Evolutionary conservation across 345 rosid species (phyloP), one percentile per base, ranked within the genome.

Genomic region (Populus deltoides): DNA sequence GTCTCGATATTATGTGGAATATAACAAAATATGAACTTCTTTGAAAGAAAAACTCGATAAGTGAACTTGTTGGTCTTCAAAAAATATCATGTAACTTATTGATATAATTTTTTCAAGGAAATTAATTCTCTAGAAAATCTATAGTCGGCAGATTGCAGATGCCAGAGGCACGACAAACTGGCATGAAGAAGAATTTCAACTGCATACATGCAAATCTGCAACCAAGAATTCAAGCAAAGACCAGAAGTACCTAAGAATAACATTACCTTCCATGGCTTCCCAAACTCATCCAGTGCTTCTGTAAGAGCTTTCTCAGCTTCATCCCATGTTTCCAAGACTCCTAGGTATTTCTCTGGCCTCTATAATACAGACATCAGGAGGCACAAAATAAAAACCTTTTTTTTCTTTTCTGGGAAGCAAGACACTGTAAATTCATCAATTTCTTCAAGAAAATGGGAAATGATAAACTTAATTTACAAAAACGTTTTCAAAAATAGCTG

Each of bases 281-380:
- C 97, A 84, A 89, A 92, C 80, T 86, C 91, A 62, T 88, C 74
- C 79, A 96, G 80, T 20, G 98, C 99, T 79, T 87, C 90, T 31
- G 86, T 72, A 80, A 96, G 99, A 81, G 90, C 91, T 18, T 83
- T 87, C 86, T 96, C 99, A 72, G 99, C 99, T 87, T 83, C 90
- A 36, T 92, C 89, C 99, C 99, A 96, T 71, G 97, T 89, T 72
- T 57, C 91, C 81, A 87, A 25, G 78, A 89, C 88, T 53, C 99
- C 99, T 55, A 91, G 89, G 85, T 83, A 91, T 79, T 94, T 94
- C 81, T 97, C 99, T 69, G 99, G 99, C 90, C 97, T 92, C 99
- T 94, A 77, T 66, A 86, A 71, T 66, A 61, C 51, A 79, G 80
- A 72, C 35, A 65, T 71, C 35, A 74, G 24, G 70, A 39, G 25